Conservation (phyloP, 1,284 basidiomycete species). For the Afroboletus lepidellus region DNA sequence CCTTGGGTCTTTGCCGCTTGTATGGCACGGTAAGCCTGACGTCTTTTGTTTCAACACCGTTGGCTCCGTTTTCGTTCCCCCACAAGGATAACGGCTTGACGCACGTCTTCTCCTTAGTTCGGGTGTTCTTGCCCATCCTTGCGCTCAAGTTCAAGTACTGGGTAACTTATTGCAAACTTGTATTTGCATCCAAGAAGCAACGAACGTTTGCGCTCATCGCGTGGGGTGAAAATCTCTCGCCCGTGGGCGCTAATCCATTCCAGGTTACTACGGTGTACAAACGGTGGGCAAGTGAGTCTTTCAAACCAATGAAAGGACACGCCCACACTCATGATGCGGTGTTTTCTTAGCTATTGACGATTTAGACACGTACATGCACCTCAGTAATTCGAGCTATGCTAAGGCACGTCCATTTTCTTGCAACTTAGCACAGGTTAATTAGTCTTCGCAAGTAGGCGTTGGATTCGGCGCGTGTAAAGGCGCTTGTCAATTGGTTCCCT, state of each 20-base stretch:
- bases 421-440: not conserved
- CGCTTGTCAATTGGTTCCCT: constrained; percentile 53
- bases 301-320: not conserved
- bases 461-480: constrained; percentile 44
- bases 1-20: constrained; percentile 55
- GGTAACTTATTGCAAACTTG: constrained; percentile 38
- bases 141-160: constrained; percentile 37
- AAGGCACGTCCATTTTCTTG: constrained; percentile 44
- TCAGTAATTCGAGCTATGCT: constrained; percentile 77
- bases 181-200: constrained; percentile 40
- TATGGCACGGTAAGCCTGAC: constrained; percentile 63
- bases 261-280: constrained; percentile 40
- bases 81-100: not conserved
- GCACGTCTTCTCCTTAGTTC: constrained; percentile 40
- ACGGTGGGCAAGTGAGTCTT: constrained; percentile 56
- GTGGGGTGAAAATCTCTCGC: constrained; percentile 47
- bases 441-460: constrained; percentile 32
- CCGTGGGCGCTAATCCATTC: constrained; percentile 59
- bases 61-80: no score
- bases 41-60: not conserved
- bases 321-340: not conserved
- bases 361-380: constrained; percentile 59
- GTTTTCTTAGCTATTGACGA: constrained; percentile 58
- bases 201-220: constrained; percentile 41
- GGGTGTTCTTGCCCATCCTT: constrained; percentile 53